phyloP scores from a whole-genome alignment of 495 filamentous ascomycete genomes.

The Lineolata rhizophorae region DNA sequence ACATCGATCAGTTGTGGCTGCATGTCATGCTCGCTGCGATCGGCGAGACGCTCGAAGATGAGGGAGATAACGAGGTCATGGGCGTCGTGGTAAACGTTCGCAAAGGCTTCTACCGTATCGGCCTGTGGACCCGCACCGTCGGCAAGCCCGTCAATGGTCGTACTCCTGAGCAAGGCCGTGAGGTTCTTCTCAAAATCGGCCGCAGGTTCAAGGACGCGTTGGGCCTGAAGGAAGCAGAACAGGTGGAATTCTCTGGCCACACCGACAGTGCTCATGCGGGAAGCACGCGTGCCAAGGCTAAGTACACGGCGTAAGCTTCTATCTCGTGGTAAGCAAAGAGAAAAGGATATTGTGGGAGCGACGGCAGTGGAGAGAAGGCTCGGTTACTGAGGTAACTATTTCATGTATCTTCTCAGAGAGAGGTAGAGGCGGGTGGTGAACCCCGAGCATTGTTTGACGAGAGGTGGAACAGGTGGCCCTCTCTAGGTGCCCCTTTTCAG shows the following conservation, averaged over 20 bases:
- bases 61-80: slow-evolving; percentile 87
- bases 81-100: slow-evolving; percentile 97
- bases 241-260: slow-evolving; percentile 88
- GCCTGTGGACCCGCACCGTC: slow-evolving; percentile 77
- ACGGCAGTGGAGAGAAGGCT: not conserved
- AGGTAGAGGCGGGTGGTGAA: too few species aligned
- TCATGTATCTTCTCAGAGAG: too few species aligned
- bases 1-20: slow-evolving; percentile 92
- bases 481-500: too few species aligned
- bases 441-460: not conserved
- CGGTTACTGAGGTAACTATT: not conserved
- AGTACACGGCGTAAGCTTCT: slow-evolving; percentile 50
- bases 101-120: slow-evolving; percentile 92
- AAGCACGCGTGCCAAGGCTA: slow-evolving; percentile 87
- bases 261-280: slow-evolving; percentile 82
- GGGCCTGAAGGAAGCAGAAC: slow-evolving; percentile 47
- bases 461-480: slow-evolving; percentile 10
- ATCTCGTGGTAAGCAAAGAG: not conserved
- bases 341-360: not conserved
- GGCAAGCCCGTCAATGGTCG: slow-evolving; percentile 61
- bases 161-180: slow-evolving; percentile 56
- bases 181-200: slow-evolving; percentile 64
- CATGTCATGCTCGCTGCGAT: slow-evolving; percentile 92
- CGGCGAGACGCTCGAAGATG: slow-evolving; percentile 90
- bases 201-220: slow-evolving; percentile 78